Evolutionary conservation across 2,329 filamentous ascomycete genomes (phyloP).

Genomic region (Xylaria sp.): DNA sequence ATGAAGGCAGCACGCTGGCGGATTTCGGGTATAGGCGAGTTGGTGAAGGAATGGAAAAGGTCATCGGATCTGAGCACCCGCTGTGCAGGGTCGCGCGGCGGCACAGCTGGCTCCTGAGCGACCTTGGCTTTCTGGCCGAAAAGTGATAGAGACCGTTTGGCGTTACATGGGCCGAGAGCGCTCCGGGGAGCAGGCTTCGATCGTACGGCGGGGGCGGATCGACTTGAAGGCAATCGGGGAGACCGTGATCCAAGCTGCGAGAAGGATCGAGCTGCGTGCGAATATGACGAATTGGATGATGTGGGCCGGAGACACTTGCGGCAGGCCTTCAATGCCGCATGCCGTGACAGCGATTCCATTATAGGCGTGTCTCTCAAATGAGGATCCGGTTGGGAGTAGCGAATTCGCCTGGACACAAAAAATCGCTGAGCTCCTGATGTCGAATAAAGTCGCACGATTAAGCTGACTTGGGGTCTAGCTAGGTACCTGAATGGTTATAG

Average conservation of each 20-base stretch:
- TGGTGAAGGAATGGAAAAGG: constrained; percentile 91
- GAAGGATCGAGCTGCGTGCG: constrained; percentile 40
- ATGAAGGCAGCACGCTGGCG: constrained; percentile 90
- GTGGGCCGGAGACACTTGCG: constrained; percentile 45
- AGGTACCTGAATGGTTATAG: neutral
- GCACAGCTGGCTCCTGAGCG: constrained; percentile 36
- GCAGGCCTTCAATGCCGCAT: constrained; percentile 46
- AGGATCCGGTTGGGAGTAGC: constrained; percentile 5
- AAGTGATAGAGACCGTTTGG: constrained; percentile 45
- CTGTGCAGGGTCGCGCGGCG: constrained; percentile 36
- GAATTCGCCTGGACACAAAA: constrained; percentile 5
- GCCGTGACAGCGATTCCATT: constrained; percentile 49
- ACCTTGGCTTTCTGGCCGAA: constrained; percentile 44
- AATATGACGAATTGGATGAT: constrained; percentile 36
- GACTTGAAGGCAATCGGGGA: constrained; percentile 21
- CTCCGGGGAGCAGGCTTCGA: constrained; percentile 29
- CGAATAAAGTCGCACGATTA: constrained; percentile 20
- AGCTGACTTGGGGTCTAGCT: neutral
- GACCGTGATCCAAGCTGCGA: constrained; percentile 39
- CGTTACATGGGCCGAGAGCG: constrained; percentile 12
- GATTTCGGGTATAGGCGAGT: constrained; percentile 89
- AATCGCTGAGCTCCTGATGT: constrained; percentile 17
- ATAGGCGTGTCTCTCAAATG: constrained; percentile 1
- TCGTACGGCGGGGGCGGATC: constrained; percentile 29
- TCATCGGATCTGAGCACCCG: constrained; percentile 74